Evolutionary conservation across 805 yeast species (phyloP).

Genomic region (Lachancea sp.): DNA sequence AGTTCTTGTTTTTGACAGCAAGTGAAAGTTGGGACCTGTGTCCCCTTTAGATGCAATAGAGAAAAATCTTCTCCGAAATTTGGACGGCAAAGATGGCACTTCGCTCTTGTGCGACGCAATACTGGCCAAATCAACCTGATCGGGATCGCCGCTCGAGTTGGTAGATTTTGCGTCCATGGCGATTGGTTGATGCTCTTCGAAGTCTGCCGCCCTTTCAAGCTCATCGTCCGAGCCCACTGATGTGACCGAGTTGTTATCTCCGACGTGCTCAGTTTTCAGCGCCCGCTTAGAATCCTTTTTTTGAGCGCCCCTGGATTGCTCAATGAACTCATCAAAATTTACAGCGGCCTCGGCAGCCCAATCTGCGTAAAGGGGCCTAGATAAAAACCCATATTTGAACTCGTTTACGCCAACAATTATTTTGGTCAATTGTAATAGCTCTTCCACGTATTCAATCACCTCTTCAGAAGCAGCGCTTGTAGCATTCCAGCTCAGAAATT

Average conservation of each 20-base stretch:
- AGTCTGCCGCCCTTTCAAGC: neutral
- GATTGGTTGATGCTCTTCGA: slow-evolving; percentile 11
- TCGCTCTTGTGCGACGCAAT: slow-evolving; percentile 26
- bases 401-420: slow-evolving; percentile 43
- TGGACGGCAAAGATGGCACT: slow-evolving; percentile 19
- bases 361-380: slow-evolving; percentile 40
- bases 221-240: slow-evolving; percentile 12
- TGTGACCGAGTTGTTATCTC: slow-evolving; percentile 5
- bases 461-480: slow-evolving; percentile 44
- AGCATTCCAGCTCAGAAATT: slow-evolving; percentile 47
- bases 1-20: slow-evolving; percentile 19
- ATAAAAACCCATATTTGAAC: slow-evolving; percentile 46
- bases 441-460: slow-evolving; percentile 44
- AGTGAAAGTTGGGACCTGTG: slow-evolving; percentile 12
- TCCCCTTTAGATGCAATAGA: slow-evolving; percentile 33
- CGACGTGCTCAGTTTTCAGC: neutral
- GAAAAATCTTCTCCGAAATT: slow-evolving; percentile 32
- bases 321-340: slow-evolving; percentile 31
- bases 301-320: slow-evolving; percentile 1
- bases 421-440: slow-evolving; percentile 37
- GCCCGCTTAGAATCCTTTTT: slow-evolving; percentile 3
- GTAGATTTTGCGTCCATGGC: slow-evolving; percentile 9
- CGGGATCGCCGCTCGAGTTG: slow-evolving; percentile 7
- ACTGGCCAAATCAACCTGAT: slow-evolving; percentile 19
- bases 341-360: slow-evolving; percentile 39